A percentile compares a stretch with the other conserved stretches of the same genome.
These are phyloP conservation scores for Hypholoma fasciculare DNA, from an alignment of 768 basidiomycete genomes.

Conservation along the genomic window DNA sequence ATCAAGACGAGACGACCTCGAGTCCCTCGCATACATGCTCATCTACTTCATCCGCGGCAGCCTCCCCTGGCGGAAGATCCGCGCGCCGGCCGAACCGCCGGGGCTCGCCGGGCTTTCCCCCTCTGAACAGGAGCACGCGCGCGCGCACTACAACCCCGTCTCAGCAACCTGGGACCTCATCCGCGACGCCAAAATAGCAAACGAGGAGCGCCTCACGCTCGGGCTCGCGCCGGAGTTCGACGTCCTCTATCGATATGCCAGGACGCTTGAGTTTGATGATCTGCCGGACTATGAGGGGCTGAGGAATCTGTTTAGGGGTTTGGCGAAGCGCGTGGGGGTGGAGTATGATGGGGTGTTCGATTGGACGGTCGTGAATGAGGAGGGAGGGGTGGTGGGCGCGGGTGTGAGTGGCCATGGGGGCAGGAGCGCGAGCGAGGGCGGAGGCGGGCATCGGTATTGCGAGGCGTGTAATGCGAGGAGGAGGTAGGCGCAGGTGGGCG, in stretches of 20 bases:
- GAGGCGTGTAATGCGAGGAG: conserved; percentile 39
- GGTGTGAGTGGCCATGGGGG: conserved; percentile 17
- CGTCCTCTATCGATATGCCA: conserved; percentile 77
- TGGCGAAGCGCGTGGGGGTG: conserved; percentile 54
- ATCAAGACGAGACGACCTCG: conserved; percentile 77
- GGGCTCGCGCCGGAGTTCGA: conserved; percentile 82
- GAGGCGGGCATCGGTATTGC: conserved; percentile 32
- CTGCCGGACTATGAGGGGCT: conserved; percentile 87
- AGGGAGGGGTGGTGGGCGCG: background rate
- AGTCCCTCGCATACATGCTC: conserved; percentile 81
- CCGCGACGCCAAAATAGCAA: conserved; percentile 67
- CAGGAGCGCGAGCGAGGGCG: conserved; percentile 29
- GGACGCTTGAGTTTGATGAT: conserved; percentile 85
- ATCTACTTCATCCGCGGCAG: conserved; percentile 80
- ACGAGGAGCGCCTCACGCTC: conserved; percentile 67
- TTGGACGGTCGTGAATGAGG: conserved; percentile 33
- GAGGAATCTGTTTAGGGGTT: conserved; percentile 65
- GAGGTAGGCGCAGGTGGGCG: conserved; percentile 12
- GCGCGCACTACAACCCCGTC: conserved; percentile 50
- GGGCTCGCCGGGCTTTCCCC: conserved; percentile 23
- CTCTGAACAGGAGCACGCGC: conserved; percentile 24
- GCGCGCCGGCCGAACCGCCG: conserved; percentile 46
- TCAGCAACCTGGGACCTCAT: conserved; percentile 78
- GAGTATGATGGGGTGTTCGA: conserved; percentile 53
- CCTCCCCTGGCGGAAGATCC: conserved; percentile 76